phyloP scores from a whole-genome alignment of 1,139 yeast species.

The Yamadazyma mexicana region DNA sequence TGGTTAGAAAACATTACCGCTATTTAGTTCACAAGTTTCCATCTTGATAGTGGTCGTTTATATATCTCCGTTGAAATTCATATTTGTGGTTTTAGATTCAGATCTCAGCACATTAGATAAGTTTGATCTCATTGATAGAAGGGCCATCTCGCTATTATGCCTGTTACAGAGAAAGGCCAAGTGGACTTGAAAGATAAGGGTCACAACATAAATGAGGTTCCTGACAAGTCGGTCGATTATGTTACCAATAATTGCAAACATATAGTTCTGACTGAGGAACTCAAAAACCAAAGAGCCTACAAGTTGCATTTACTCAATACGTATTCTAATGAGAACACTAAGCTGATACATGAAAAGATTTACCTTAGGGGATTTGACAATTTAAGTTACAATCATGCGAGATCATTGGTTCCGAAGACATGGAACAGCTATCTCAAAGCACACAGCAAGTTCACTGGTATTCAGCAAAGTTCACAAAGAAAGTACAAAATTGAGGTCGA shows the following conservation, averaged over 20 bases:
- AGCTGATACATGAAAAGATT: neutral
- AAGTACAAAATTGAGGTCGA: conserved; percentile 73
- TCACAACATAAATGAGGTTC: neutral
- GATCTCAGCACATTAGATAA: neutral
- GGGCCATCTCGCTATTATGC: conserved; percentile 6
- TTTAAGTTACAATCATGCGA: conserved; percentile 13
- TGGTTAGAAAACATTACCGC: too few species aligned
- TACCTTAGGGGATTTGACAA: conserved; percentile 8
- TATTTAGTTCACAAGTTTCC: too few species aligned
- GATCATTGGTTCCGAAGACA: conserved; percentile 18
- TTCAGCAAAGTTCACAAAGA: conserved; percentile 70
- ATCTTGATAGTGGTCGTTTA: too few species aligned
- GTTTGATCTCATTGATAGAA: too few species aligned
- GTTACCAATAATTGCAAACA: neutral
- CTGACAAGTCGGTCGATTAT: conserved; percentile 1
- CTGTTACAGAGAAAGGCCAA: conserved; percentile 10
- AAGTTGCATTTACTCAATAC: neutral
- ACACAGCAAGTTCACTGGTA: conserved; percentile 64
- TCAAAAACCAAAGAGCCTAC: neutral
- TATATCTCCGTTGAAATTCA: too few species aligned
- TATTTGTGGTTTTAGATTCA: neutral
- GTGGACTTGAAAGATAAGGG: conserved; percentile 5
- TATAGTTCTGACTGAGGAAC: neutral
- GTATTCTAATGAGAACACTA: neutral
- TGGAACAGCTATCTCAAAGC: conserved; percentile 52